Evolutionary conservation across 768 basidiomycete species (phyloP).

Genomic region (Saitozyma podzolica): DNA sequence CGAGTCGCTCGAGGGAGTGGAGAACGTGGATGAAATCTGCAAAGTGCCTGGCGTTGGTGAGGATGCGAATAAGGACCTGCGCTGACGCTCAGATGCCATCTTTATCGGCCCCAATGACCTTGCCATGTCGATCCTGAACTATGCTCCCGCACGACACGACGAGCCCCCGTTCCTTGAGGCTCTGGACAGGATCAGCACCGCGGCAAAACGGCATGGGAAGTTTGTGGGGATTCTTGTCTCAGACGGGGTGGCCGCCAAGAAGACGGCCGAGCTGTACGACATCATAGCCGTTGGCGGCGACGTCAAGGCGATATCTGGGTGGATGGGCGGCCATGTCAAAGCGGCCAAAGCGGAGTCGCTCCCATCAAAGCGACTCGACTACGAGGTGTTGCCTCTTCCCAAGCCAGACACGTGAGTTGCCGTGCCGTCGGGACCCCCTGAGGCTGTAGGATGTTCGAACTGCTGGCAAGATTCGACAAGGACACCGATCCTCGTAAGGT

Average conservation of each 20-base stretch:
- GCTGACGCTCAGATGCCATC: too few species aligned
- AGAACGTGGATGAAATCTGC: slow-evolving; percentile 63
- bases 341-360: too few species aligned
- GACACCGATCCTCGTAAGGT: too few species aligned
- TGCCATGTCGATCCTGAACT: slow-evolving; percentile 19
- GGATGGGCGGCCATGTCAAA: too few species aligned
- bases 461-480: too few species aligned
- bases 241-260: slow-evolving; percentile 9
- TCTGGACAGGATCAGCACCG: slow-evolving; percentile 14
- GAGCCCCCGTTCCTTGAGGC: slow-evolving; percentile 16
- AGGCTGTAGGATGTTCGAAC: too few species aligned
- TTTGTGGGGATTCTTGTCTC: slow-evolving; percentile 12
- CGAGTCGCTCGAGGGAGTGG: slow-evolving; percentile 62
- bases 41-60: slow-evolving; percentile 59
- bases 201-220: slow-evolving; percentile 9
- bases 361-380: too few species aligned
- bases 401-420: too few species aligned
- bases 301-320: slow-evolving; percentile 19
- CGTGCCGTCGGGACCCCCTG: too few species aligned
- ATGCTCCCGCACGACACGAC: slow-evolving; percentile 14
- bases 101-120: slow-evolving; percentile 31
- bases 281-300: slow-evolving; percentile 26
- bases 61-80: too few species aligned
- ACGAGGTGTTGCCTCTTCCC: too few species aligned
- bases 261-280: slow-evolving; percentile 25